These are phyloP conservation scores for Rhynchospora pubera DNA, from an alignment of 176 grass and related monocot genomes.

Conservation along the genomic window DNA sequence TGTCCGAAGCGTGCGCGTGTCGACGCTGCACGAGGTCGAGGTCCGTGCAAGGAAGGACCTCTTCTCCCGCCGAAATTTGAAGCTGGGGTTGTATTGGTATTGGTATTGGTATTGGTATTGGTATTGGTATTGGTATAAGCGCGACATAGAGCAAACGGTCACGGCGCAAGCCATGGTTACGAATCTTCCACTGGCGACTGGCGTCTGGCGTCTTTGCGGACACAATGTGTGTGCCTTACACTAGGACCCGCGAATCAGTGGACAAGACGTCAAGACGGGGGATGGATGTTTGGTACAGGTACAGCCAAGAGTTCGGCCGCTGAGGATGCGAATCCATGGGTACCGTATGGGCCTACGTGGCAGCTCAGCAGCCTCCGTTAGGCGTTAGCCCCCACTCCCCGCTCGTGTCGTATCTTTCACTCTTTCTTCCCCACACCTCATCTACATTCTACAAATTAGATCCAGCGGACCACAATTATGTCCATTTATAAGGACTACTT, in stretches of 20 bases:
- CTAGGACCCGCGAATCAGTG: neutral
- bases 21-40: constrained; percentile 16
- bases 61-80: constrained; percentile 15
- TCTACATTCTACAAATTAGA: neutral
- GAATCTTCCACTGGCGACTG: neutral
- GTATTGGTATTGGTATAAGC: too few relatives aligned
- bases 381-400: too few relatives aligned
- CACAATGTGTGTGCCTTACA: neutral
- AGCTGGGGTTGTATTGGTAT: neutral
- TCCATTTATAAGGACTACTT: too few relatives aligned
- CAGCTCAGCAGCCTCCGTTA: neutral
- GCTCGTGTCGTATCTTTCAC: too few relatives aligned
- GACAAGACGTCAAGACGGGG: too few relatives aligned
- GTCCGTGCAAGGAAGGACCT: constrained; percentile 8
- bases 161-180: constrained; percentile 13
- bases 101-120: too few relatives aligned
- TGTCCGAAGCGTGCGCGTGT: constrained; percentile 7
- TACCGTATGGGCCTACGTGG: constrained; percentile 28
- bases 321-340: too few relatives aligned
- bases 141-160: neutral
- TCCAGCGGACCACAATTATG: neutral
- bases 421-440: too few relatives aligned
- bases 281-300: neutral
- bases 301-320: neutral
- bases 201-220: too few relatives aligned